Evolutionary conservation across 805 yeast species (phyloP).

Genomic region (Metschnikowia peoriensis): DNA sequence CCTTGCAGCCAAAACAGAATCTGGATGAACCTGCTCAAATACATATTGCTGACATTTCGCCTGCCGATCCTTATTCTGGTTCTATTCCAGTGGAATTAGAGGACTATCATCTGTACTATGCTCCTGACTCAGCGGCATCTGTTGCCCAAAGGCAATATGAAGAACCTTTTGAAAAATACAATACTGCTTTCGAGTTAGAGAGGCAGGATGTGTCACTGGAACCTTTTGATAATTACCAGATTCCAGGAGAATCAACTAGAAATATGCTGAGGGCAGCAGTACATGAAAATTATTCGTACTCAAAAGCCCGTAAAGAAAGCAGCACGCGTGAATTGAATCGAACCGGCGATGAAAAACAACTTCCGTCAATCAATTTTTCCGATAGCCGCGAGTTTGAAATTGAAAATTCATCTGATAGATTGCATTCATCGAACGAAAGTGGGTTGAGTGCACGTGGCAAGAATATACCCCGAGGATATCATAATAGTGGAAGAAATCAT

Average conservation of each 20-base stretch:
- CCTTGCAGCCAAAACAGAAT: not conserved
- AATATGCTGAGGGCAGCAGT: not conserved
- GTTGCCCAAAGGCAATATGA: conserved; percentile 7
- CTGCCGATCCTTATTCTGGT: not conserved
- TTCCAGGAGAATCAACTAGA: conserved; percentile 15
- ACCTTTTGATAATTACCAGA: conserved; percentile 27
- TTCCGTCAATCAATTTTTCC: not conserved
- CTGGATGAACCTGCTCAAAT: not conserved
- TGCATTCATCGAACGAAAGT: not conserved
- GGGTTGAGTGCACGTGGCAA: not conserved
- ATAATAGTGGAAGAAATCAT: no score
- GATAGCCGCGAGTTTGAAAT: not conserved
- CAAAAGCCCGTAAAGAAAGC: not conserved
- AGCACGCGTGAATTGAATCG: not conserved
- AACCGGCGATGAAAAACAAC: not conserved
- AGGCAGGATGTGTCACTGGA: conserved; percentile 16
- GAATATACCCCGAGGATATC: no score
- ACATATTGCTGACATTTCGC: not conserved
- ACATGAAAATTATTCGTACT: no score
- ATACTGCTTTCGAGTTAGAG: conserved; percentile 19
- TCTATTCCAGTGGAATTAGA: not conserved
- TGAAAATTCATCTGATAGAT: not conserved
- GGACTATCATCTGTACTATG: not conserved
- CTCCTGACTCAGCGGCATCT: not conserved
- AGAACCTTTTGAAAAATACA: conserved; percentile 29